Base-by-base conservation (phyloP, 1,284 basidiomycete species). In the Rhodofomes roseus region DNA sequence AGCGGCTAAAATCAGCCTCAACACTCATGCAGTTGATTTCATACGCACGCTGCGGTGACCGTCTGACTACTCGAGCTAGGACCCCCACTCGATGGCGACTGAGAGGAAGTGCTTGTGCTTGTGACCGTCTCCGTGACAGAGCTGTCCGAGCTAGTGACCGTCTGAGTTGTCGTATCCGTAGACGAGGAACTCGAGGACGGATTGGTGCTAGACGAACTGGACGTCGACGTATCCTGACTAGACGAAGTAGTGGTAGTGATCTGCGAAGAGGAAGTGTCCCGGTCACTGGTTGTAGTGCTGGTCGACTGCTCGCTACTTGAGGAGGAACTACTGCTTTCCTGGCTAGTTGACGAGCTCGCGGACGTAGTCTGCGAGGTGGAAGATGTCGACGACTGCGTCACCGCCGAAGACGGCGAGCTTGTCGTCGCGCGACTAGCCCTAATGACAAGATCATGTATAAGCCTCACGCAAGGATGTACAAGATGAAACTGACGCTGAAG, bases 111-210 rank as follows among this genome's bases (percentile, higher is more conserved):
- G 20, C 50, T 52, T 9, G 50, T 52, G n/a, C 50, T 52, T 4
- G 39, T 25, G 37, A 56, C n/a, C 56, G 64, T 63, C 22, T 61
- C 37, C 52, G 67, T 63, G 58, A 66, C 58, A 11, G 63, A 55
- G 20, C 62, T 48, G 50, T 59, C 34, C 39, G 61, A 54, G n/a
- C 51, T 50, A 22, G 57, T 52, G 34, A 54, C 20, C 22, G 36
- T 34, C n/a, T 62, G 22, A 12, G 64, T 52, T 18, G 53, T 58
- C 12, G 34, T 25, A 29, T 12, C 16, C 7, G 46, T 14, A 29
- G 46, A 25, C 34, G 60, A 55, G n/a, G 55, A 25, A 43, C 61
- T 29, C 6, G 46, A 48, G 18, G 57, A 44, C 31, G 56, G 27
- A 2, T 55, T 39, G 11, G 54, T 43, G 29, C 14, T 25, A 9